A percentile compares a stretch with the other conserved stretches of the same genome.
Conservation (phyloP, 768 basidiomycete genomes). For the Podaxis carcinomalis region DNA sequence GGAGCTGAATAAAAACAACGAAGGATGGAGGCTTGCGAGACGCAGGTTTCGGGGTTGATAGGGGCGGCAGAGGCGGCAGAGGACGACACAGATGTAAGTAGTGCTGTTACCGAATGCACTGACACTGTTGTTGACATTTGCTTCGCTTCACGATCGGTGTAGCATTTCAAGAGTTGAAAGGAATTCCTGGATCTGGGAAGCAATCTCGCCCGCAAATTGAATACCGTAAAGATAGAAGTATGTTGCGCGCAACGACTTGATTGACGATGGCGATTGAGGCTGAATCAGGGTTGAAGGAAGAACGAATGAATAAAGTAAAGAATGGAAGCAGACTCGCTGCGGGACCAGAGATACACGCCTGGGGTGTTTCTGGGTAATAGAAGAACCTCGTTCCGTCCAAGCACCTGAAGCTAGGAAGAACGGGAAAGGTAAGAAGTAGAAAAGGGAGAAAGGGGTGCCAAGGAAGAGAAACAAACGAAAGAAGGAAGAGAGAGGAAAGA, state of each 20-base stretch:
- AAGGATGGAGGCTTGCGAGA: constrained; percentile 66
- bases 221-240: not conserved
- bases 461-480: not conserved
- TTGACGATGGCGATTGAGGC: not conserved
- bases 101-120: constrained; percentile 26
- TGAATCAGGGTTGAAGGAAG: not conserved
- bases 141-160: not conserved
- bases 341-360: constrained; percentile 18
- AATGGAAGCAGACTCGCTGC: constrained; percentile 28
- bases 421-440: not conserved
- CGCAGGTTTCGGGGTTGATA: constrained; percentile 44
- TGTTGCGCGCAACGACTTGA: not conserved
- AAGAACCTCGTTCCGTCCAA: not conserved
- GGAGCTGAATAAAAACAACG: constrained; percentile 57
- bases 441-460: not conserved
- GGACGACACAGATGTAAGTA: not conserved
- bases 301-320: constrained; percentile 17
- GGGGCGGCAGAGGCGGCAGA: not conserved
- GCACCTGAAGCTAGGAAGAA: not conserved
- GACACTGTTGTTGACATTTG: constrained; percentile 18
- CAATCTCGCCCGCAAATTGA: not conserved
- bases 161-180: constrained; percentile 11
- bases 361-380: constrained; percentile 10
- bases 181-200: constrained; percentile 14
- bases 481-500: not conserved